Base-by-base conservation (phyloP, 2,329 filamentous ascomycete species). In the Fusarium pseudonygamai region DNA sequence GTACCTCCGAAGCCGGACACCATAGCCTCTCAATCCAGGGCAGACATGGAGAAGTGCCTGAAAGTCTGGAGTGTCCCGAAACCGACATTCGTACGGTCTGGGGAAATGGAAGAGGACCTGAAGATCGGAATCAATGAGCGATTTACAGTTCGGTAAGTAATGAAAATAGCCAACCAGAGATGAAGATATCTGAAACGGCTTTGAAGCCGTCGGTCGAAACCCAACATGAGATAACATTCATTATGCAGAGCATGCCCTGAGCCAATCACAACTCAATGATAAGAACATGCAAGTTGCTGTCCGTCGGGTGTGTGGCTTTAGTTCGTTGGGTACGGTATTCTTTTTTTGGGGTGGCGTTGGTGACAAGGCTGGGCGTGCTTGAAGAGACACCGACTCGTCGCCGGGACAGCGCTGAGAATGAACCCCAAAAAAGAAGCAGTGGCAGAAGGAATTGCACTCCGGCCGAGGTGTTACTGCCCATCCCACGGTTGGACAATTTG, bases 221-320 rank as follows among this genome's bases (percentile, higher is more conserved):
- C 60, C 66, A 74, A 75, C 69, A 55, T 78, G 76, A 75, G 74
- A 78, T 78, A 78, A 79, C 79, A 75, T 67, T 75, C 79, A 81
- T 81, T 80, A 81, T 81, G 79, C 77, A 79, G 79, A 76, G 71
- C 78, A 77, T 75, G 50, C 18, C 12, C 10, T 10, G 24, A 47
- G 58, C 79, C 79, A 81, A 81, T 81, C 73, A 77, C 16, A 36
- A 46, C 12, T 52, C 65, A 58, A 67, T 76, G 79, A 81, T 81
- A 81, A 81, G 79, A 73, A 62, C 58, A 30, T 75, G 66, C 71
- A 65, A 58, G 32, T 30, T 50, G 26, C 34, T 39, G 32, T 37
- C 24, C 32, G 30, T 46, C 45, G 63, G 70, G 52, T 69, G 64
- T 67, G 64, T 68, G 64, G 64, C 65, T 66, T 65, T 64, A 58